Percentiles rank a stretch among this genome's conserved stretches.
These are phyloP conservation scores for Ochetophila trinervis DNA, from an alignment of 306 rosid species.

Conservation along the genomic window DNA sequence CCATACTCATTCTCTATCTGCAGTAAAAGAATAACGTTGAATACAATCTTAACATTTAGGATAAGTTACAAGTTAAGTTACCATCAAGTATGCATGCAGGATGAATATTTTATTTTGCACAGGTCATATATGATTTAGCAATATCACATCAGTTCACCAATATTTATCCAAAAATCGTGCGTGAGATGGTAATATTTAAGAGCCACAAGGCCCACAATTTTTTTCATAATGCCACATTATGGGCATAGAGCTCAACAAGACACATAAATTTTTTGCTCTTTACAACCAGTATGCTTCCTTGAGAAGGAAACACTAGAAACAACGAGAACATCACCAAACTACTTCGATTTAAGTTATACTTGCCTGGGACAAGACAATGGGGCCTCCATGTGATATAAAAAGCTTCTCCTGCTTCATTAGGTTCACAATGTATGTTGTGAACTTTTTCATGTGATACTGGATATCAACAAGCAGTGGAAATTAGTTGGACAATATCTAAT, in stretches of 20 bases:
- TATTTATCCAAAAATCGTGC: too few relatives aligned
- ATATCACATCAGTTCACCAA: too few relatives aligned
- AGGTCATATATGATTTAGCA: too few relatives aligned
- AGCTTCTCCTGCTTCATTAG: conserved; percentile 90
- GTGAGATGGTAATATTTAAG: not conserved
- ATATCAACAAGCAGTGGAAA: conserved; percentile 26
- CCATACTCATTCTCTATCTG: conserved; percentile 97
- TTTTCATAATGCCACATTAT: not conserved
- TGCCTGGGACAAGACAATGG: conserved; percentile 94
- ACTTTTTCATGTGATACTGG: conserved; percentile 82
- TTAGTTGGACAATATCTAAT: conserved; percentile 11
- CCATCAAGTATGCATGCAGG: not conserved
- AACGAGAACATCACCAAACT: not conserved
- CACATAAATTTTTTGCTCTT: not conserved
- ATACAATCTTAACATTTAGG: conserved; percentile 15
- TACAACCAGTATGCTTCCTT: not conserved
- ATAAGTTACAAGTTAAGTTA: not conserved
- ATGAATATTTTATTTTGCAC: too few relatives aligned
- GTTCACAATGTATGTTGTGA: conserved; percentile 73
- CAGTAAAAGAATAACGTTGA: conserved; percentile 20
- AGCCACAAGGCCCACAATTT: not conserved
- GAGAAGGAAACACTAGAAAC: not conserved
- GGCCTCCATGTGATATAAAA: conserved; percentile 92
- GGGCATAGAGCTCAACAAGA: not conserved
- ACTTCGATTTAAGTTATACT: conserved; percentile 28